phyloP scores from a whole-genome alignment of 164 flowering plant species.

The Magnolia kwangsiensis region DNA sequence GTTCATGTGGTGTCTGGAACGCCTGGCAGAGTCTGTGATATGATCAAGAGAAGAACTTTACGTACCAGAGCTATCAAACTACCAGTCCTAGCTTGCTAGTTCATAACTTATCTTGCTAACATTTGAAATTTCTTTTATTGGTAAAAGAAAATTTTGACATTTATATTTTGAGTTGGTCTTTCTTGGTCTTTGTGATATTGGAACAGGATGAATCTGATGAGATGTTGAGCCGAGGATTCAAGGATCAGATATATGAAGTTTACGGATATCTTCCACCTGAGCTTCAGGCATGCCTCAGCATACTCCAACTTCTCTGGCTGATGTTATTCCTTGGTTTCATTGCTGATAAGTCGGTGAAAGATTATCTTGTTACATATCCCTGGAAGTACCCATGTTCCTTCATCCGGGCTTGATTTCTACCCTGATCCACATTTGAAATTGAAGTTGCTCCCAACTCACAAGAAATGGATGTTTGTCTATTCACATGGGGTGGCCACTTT shows the following conservation, averaged over 20 bases:
- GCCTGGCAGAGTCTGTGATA: conserved; percentile 96
- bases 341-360: background rate
- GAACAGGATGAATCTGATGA: conserved; percentile 95
- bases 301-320: too few relatives aligned
- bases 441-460: too few relatives aligned
- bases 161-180: background rate
- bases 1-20: conserved; percentile 99
- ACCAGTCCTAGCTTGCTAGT: conserved; percentile 63
- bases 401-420: too few relatives aligned
- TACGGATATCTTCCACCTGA: conserved; percentile 97
- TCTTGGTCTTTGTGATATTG: conserved; percentile 1
- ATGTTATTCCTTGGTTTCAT: background rate
- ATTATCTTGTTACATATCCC: too few relatives aligned
- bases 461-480: background rate
- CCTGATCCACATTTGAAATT: too few relatives aligned
- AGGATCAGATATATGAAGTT: conserved; percentile 97
- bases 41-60: conserved; percentile 93
- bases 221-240: conserved; percentile 97
- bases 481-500: background rate
- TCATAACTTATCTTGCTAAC: background rate
- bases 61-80: conserved; percentile 84
- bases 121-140: background rate
- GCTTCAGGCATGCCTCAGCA: conserved; percentile 55
- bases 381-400: too few relatives aligned
- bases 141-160: background rate